Percentiles rank a stretch among this genome's conserved stretches.
phyloP scores from a whole-genome alignment of 305 asterid species.

The Plantago coronopus region DNA sequence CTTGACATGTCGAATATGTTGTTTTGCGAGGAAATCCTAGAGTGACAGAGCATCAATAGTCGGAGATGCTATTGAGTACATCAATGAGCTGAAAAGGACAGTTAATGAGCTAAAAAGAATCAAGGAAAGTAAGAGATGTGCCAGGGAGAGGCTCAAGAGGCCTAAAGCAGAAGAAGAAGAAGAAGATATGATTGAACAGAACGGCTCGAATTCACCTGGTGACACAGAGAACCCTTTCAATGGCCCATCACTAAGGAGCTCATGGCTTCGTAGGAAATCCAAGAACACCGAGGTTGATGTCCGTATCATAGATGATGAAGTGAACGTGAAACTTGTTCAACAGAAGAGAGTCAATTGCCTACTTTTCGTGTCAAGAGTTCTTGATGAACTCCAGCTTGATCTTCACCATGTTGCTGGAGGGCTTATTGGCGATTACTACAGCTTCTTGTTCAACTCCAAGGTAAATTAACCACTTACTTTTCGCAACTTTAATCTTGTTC shows the following conservation, averaged over 20 bases:
- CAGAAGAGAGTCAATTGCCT: constrained; percentile 82
- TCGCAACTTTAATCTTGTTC: neutral
- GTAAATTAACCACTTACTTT: constrained; percentile 27
- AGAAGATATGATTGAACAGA: constrained; percentile 27
- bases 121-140: constrained; percentile 70
- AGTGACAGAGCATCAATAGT: constrained; percentile 75
- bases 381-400: constrained; percentile 85
- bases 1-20: constrained; percentile 1
- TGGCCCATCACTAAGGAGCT: constrained; percentile 59
- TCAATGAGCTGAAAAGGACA: constrained; percentile 78
- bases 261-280: constrained; percentile 88
- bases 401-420: constrained; percentile 97
- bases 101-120: constrained; percentile 60
- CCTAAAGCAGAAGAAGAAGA: constrained; percentile 45
- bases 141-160: constrained; percentile 62
- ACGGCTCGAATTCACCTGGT: constrained; percentile 32
- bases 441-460: constrained; percentile 83
- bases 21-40: constrained; percentile 27
- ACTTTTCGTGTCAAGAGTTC: constrained; percentile 66
- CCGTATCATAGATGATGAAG: constrained; percentile 76
- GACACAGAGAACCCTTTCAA: constrained; percentile 48
- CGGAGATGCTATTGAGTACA: constrained; percentile 66
- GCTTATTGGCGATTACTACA: constrained; percentile 81
- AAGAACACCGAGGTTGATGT: constrained; percentile 87
- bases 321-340: constrained; percentile 87